Conservation (phyloP, 352 stramenopile species). For the Globisporangium polare region DNA sequence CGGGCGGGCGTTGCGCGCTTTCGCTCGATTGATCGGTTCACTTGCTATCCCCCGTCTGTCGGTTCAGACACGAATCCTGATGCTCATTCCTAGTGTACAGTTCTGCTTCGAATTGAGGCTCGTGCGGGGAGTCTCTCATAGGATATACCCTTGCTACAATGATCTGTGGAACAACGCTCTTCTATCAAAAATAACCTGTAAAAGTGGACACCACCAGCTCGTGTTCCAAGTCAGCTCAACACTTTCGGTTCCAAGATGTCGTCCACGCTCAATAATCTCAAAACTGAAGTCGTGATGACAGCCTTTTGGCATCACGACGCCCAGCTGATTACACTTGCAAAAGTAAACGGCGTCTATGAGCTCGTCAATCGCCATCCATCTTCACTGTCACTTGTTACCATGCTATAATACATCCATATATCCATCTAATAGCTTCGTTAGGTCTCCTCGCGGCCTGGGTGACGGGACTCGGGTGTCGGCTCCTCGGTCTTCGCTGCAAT, state of each 20-base stretch:
- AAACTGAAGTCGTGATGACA: too few species aligned
- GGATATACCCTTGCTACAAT: neutral
- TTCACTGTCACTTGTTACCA: neutral
- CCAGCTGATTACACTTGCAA: neutral
- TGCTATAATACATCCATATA: neutral
- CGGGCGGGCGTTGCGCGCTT: too few species aligned
- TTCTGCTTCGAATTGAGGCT: neutral
- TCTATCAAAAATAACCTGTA: neutral
- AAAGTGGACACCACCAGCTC: neutral
- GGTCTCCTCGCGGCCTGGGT: conserved; percentile 1
- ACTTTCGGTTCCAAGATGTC: too few species aligned
- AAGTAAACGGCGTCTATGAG: neutral
- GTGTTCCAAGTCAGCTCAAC: too few species aligned
- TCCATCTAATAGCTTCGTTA: neutral
- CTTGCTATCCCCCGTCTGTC: too few species aligned
- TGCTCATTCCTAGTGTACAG: neutral
- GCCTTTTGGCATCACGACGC: too few species aligned
- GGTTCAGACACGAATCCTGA: too few species aligned
- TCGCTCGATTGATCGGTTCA: too few species aligned
- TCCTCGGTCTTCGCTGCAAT: neutral
- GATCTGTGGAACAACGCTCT: neutral
- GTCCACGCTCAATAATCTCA: too few species aligned
- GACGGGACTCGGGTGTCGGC: neutral
- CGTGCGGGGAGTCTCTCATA: neutral
- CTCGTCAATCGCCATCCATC: too few species aligned